These are phyloP conservation scores for Suhomyces prunicola DNA, from an alignment of 805 yeast species.

Conservation along the genomic window DNA sequence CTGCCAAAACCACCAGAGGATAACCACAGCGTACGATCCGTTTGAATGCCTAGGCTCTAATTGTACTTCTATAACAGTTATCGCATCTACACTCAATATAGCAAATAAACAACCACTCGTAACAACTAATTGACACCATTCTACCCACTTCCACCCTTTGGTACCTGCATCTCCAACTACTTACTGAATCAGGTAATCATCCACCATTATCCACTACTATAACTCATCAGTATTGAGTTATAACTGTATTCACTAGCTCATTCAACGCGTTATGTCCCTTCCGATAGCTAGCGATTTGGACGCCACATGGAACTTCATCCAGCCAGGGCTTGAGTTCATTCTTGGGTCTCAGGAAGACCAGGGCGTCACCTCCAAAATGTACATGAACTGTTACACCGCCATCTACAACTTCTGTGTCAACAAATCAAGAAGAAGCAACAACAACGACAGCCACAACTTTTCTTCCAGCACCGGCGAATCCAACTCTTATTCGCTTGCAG, in stretches of 20 bases:
- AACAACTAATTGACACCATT: not conserved
- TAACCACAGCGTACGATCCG: not conserved
- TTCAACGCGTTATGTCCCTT: slow-evolving; percentile 16
- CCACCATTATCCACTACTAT: no score
- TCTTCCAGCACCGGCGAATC: slow-evolving; percentile 16
- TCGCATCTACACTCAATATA: not conserved
- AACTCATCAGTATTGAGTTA: no score
- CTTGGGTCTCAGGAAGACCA: slow-evolving; percentile 66
- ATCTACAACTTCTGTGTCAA: slow-evolving; percentile 90
- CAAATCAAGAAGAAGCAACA: slow-evolving; percentile 48
- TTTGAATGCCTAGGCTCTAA: not conserved
- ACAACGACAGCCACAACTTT: slow-evolving; percentile 10
- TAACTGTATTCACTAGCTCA: no score
- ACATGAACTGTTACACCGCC: slow-evolving; percentile 88
- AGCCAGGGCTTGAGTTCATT: slow-evolving; percentile 70
- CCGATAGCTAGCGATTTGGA: slow-evolving; percentile 61
- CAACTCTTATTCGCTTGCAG: slow-evolving; percentile 58
- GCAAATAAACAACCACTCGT: not conserved
- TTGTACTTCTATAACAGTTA: not conserved
- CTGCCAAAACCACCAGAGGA: not conserved
- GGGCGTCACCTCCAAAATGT: slow-evolving; percentile 65
- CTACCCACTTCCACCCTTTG: not conserved
- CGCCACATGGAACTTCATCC: slow-evolving; percentile 75
- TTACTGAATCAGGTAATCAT: not conserved
- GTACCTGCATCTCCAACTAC: not conserved